phyloP scores from a whole-genome alignment of 106 monocot species.

The Phalaenopsis equestris region DNA sequence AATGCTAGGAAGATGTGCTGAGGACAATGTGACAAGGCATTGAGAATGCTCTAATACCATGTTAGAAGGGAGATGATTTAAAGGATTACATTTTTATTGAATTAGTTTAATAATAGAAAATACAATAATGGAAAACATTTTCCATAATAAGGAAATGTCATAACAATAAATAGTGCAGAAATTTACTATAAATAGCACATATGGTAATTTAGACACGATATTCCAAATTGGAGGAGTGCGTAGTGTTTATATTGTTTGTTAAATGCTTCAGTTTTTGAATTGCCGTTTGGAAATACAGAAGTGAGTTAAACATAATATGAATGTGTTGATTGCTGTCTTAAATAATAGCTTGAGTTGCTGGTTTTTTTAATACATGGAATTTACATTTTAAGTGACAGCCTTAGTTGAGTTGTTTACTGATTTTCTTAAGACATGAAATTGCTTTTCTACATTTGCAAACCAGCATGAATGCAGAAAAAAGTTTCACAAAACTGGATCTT shows the following conservation, averaged over 20 bases:
- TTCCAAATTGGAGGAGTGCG: too few relatives aligned
- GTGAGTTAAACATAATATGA: not conserved
- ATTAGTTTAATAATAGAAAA: too few relatives aligned
- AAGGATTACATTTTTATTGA: too few relatives aligned
- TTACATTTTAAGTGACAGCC: not conserved
- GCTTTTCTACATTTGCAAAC: not conserved
- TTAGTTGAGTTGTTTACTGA: not conserved
- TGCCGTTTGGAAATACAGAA: not conserved
- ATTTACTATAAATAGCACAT: too few relatives aligned
- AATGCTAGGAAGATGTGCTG: too few relatives aligned
- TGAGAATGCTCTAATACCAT: too few relatives aligned
- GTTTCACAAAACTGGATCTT: not conserved
- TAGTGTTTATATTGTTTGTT: not conserved
- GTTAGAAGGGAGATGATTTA: too few relatives aligned
- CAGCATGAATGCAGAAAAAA: not conserved
- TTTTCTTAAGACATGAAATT: not conserved
- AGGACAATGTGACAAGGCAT: too few relatives aligned
- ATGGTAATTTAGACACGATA: too few relatives aligned
- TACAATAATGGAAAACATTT: too few relatives aligned
- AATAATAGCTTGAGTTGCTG: not conserved
- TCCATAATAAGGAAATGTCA: too few relatives aligned
- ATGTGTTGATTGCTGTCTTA: not conserved
- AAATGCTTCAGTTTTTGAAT: not conserved
- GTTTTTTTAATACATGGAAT: not conserved
- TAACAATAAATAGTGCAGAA: too few relatives aligned